phyloP scores from a whole-genome alignment of 352 stramenopile species.

The Globisporangium paroecandrum region DNA sequence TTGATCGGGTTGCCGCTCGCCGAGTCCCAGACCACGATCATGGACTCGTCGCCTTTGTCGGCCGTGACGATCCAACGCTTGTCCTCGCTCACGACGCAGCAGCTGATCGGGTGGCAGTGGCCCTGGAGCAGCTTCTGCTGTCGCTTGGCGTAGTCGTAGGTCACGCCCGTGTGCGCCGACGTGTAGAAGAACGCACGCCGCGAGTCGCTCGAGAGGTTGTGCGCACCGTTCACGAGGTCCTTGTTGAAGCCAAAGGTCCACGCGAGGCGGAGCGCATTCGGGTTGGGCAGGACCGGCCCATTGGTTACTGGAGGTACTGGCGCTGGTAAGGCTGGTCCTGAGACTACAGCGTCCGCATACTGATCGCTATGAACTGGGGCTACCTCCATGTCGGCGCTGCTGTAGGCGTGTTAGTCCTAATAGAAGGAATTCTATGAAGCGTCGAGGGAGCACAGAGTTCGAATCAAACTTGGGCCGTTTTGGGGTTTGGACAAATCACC shows the following conservation, averaged over 20 bases:
- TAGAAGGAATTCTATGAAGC: neutral
- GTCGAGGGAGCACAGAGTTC: neutral
- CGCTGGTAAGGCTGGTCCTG: neutral
- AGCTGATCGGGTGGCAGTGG: constrained; percentile 90
- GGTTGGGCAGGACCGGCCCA: neutral
- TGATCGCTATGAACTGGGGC: neutral
- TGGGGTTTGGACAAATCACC: neutral
- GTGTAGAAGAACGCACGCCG: constrained; percentile 87
- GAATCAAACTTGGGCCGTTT: neutral
- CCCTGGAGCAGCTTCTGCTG: constrained; percentile 88
- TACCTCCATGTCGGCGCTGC: neutral
- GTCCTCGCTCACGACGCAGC: constrained; percentile 86
- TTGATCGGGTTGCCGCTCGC: constrained; percentile 84
- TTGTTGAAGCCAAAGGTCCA: constrained; percentile 94
- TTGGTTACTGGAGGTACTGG: neutral
- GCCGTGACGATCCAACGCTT: constrained; percentile 93
- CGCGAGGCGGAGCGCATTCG: constrained; percentile 60
- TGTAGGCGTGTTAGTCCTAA: neutral
- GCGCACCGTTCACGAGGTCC: constrained; percentile 80
- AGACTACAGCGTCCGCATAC: neutral
- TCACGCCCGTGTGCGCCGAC: constrained; percentile 89
- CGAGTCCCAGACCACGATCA: constrained; percentile 92
- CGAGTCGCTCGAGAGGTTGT: constrained; percentile 73
- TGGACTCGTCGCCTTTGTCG: constrained; percentile 80
- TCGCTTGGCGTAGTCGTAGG: constrained; percentile 89